Base-by-base conservation (phyloP, 192 early-diverging fungal species). In the Nowakowskiella sp. region DNA sequence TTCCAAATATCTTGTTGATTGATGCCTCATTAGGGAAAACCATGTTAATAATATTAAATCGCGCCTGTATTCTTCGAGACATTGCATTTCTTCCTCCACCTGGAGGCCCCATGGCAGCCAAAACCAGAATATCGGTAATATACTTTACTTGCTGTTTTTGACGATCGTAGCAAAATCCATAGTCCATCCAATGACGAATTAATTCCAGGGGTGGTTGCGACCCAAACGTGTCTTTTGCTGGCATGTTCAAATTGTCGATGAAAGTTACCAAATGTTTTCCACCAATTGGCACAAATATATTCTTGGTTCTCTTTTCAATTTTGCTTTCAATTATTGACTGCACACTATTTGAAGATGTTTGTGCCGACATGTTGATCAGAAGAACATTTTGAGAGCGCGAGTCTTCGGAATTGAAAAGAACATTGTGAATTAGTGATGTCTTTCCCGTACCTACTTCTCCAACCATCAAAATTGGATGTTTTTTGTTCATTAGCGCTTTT, bases 171-270 rank as follows among this genome's bases (percentile, higher is more conserved):
- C 33, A 55, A 56, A 80, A 77, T 3, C 78, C 78, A 30, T 73
- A 80, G 42, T 80, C 78, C 60, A 81, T 68, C 60, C 68, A 81
- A 31, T 78, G 74, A 13, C 68, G 52, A 25, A 81, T 70, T 22
- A 81, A 51, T 54, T 81, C 72, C 10, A 81, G 53, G 21, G 78
- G 78, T 31, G 78, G 78, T 58, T 81, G 78, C 1, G 78, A 80
- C 25, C 77, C 77, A 45, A 77, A 81, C 1, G 77, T 81, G 47
- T 81, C 78, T 39, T 76, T 76, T 62, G 65, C 55, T 3, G 78
- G 78, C 78, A 81, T 81, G 56, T 81, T 81, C 51, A 81, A 62
- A 55, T 81, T 76, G 53, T 81, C 78, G 42, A 81, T 71, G 48
- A 81, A 81, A 2, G 64, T 31, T 7, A 79, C 57, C 2, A 81